Conservation (phyloP, 495 filamentous ascomycete genomes). For the Xanthoparmelia taractica region DNA sequence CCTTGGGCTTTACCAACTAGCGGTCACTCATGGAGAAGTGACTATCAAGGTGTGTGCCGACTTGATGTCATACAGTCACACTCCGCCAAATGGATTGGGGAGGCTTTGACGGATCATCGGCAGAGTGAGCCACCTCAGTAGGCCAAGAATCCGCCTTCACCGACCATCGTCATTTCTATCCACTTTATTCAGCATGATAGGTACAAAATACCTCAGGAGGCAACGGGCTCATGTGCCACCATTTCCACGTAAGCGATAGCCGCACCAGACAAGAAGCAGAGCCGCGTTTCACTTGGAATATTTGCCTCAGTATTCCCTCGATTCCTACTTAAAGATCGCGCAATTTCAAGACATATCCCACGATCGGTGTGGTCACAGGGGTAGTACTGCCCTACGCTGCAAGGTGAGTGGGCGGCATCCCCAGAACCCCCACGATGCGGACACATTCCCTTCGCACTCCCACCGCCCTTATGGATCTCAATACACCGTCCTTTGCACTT, state of each 20-base stretch:
- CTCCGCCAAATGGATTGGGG: conserved; percentile 1
- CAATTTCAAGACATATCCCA: not conserved
- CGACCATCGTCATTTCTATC: not conserved
- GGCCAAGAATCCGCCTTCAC: conserved; percentile 1
- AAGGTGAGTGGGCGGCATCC: conserved; percentile 1
- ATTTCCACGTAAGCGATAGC: not conserved
- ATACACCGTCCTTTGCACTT: not conserved
- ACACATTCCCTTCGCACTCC: not conserved
- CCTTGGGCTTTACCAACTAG: not conserved
- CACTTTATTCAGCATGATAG: not conserved
- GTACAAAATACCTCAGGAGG: conserved; percentile 1
- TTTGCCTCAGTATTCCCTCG: not conserved
- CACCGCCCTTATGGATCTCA: not conserved
- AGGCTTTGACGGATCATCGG: conserved; percentile 11
- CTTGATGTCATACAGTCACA: not conserved
- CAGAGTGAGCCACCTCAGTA: not conserved
- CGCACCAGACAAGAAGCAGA: conserved; percentile 1
- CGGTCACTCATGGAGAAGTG: not conserved
- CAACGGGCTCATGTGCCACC: not conserved
- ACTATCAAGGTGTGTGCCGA: not conserved
- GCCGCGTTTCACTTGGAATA: conserved; percentile 5
- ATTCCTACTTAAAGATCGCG: not conserved
- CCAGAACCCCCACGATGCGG: conserved; percentile 4
- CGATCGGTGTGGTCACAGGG: not conserved
- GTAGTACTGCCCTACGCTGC: not conserved